Conservation (phyloP, 2,329 filamentous ascomycete species). For the Fusarium sp. region DNA sequence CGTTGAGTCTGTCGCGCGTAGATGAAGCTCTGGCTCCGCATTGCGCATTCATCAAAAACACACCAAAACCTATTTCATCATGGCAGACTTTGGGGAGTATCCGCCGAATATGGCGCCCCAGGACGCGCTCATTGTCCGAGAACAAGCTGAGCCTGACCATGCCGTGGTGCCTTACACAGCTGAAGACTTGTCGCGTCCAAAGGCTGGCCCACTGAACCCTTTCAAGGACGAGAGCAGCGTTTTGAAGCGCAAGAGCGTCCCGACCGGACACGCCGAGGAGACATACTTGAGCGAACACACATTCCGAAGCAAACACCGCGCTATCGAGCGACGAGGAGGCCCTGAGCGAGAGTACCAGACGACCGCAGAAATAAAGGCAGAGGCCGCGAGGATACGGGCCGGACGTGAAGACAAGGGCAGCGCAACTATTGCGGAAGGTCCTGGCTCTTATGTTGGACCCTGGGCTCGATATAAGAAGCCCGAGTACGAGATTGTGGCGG, state of each 20-base stretch:
- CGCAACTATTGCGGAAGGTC: slow-evolving; percentile 84
- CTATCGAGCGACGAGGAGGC: slow-evolving; percentile 75
- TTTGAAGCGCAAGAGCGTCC: slow-evolving; percentile 81
- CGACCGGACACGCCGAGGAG: slow-evolving; percentile 89
- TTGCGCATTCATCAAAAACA: slow-evolving; percentile 22
- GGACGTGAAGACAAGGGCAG: slow-evolving; percentile 88
- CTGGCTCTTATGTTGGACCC: slow-evolving; percentile 89
- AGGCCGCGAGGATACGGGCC: slow-evolving; percentile 73
- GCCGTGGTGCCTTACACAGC: slow-evolving; percentile 75
- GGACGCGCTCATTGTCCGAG: slow-evolving; percentile 70
- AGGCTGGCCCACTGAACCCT: slow-evolving; percentile 77
- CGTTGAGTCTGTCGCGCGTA: slow-evolving; percentile 14
- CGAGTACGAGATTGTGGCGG: slow-evolving; percentile 78
- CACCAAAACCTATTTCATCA: slow-evolving; percentile 47
- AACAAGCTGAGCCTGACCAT: slow-evolving; percentile 66
- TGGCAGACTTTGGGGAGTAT: slow-evolving; percentile 72
- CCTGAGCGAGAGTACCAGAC: slow-evolving; percentile 67
- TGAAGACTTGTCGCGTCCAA: slow-evolving; percentile 74
- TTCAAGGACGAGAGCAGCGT: slow-evolving; percentile 72
- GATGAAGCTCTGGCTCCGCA: slow-evolving; percentile 7
- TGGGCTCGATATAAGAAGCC: slow-evolving; percentile 87
- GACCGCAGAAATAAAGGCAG: slow-evolving; percentile 72
- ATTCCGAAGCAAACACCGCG: slow-evolving; percentile 88
- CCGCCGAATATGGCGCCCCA: slow-evolving; percentile 74
- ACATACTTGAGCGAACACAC: slow-evolving; percentile 90